These are phyloP conservation scores for Ocimum tenuiflorum DNA, from an alignment of 257 asterid genomes.

Conservation along the genomic window DNA sequence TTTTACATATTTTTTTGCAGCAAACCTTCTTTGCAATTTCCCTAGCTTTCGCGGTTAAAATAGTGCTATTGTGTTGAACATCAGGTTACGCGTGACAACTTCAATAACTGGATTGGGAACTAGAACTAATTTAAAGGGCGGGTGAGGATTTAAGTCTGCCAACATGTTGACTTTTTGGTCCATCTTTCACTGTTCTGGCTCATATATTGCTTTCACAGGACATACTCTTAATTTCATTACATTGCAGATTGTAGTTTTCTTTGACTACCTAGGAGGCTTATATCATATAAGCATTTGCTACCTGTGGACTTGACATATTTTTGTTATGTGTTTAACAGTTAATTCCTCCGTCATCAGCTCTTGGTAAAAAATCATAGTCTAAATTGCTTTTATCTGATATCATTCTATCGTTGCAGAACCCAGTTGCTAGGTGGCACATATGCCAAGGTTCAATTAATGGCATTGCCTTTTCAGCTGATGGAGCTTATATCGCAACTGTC, in stretches of 20 bases:
- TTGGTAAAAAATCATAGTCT: background rate
- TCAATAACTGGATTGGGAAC: constrained; percentile 7
- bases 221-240: background rate
- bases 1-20: background rate
- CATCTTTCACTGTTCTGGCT: background rate
- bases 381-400: constrained; percentile 8
- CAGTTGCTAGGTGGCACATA: constrained; percentile 96
- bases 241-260: background rate
- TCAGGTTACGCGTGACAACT: background rate
- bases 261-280: background rate
- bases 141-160: too few relatives aligned
- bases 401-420: constrained; percentile 57
- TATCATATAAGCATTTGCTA: too few relatives aligned
- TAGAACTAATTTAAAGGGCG: constrained; percentile 11
- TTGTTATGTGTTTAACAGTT: background rate
- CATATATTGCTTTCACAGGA: background rate
- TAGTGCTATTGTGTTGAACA: constrained; percentile 4
- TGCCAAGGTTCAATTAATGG: constrained; percentile 91
- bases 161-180: background rate
- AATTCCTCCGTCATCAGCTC: constrained; percentile 6
- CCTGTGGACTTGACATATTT: background rate
- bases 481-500: constrained; percentile 73
- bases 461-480: constrained; percentile 71
- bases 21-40: background rate
- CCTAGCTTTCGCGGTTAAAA: background rate